These are phyloP conservation scores for Gardenia jasminoides DNA, from an alignment of 257 asterid species.

Conservation along the genomic window DNA sequence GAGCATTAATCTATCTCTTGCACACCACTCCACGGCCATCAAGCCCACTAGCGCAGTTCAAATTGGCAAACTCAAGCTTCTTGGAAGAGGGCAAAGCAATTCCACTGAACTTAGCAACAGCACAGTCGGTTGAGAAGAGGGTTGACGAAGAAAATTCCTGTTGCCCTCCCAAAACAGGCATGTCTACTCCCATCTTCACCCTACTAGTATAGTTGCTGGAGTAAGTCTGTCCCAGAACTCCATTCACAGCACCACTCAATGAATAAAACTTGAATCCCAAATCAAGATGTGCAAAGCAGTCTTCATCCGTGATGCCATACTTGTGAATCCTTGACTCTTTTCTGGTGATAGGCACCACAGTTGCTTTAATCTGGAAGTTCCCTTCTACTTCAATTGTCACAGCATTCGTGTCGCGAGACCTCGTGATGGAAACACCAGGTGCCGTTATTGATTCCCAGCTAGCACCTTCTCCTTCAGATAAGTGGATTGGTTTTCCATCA, in stretches of 20 bases:
- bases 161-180: constrained; percentile 87
- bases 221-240: constrained; percentile 78
- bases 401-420: constrained; percentile 46
- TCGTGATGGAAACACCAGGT: constrained; percentile 33
- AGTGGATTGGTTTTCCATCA: constrained; percentile 41
- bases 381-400: constrained; percentile 63
- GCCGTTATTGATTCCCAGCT: constrained; percentile 35
- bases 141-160: constrained; percentile 55
- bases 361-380: constrained; percentile 68
- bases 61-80: constrained; percentile 32
- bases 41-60: constrained; percentile 56
- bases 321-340: constrained; percentile 58
- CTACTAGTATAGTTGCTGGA: constrained; percentile 55
- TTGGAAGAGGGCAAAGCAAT: constrained; percentile 5
- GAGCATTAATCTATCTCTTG: constrained; percentile 30
- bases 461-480: constrained; percentile 45
- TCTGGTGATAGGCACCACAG: constrained; percentile 60
- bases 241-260: constrained; percentile 55
- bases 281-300: constrained; percentile 85
- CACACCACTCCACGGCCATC: constrained; percentile 69
- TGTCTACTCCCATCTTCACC: constrained; percentile 73
- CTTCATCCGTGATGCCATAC: constrained; percentile 64
- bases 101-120: constrained; percentile 43
- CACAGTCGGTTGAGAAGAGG: constrained; percentile 66
- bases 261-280: constrained; percentile 74